Evolutionary conservation across 768 basidiomycete genomes (phyloP), one percentile per base, ranked within the genome.

Genomic region (Leccinum barrowsii): DNA sequence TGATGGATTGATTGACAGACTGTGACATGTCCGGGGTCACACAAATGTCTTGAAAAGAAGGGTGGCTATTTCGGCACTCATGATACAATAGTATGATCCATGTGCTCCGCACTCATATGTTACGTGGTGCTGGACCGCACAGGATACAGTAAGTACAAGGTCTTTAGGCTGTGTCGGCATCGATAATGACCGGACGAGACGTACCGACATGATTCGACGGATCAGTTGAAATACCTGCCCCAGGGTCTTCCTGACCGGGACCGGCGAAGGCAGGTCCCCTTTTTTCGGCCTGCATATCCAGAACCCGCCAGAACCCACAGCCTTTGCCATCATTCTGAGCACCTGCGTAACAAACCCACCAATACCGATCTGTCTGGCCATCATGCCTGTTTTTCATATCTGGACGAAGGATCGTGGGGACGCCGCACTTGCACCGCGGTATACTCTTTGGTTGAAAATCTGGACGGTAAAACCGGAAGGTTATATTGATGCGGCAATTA

Each of bases 321-420:
- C 87, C 89, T 70, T 90, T 90, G 3, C 92, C 92, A 11, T 92
- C 86, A 59, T 90, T 91, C 70, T 91, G 89, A 19, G 87, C 86
- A 0, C 87, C 89, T 1, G 87, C 87, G 64, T 88, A 86, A 64
- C 91, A 93, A 24, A 81, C 76, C 72, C 72, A 93, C 87, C 90
- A 92, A 66, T 91, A 92, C 49, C 76, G 75, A 64, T 84, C 82
- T 6, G 76, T 77, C 57, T 77, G 69, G 24, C 80, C 79, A 63
- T 82, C 79, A 35, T 78, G 80, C 42, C 83, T 74, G 53, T 85
- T 85, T 68, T 91, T 92, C 89, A 92, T 91, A 65, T 92, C 89
- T 3, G 90, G 79, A 22, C 89, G 75, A 52, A 92, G 74, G 44
- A 89, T 81, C 10, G 82, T 85, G 1, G 90, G 88, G 21, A 89